These are phyloP conservation scores for Globisporangium recalcitrans DNA, from an alignment of 352 stramenopile genomes.

Conservation along the genomic window DNA sequence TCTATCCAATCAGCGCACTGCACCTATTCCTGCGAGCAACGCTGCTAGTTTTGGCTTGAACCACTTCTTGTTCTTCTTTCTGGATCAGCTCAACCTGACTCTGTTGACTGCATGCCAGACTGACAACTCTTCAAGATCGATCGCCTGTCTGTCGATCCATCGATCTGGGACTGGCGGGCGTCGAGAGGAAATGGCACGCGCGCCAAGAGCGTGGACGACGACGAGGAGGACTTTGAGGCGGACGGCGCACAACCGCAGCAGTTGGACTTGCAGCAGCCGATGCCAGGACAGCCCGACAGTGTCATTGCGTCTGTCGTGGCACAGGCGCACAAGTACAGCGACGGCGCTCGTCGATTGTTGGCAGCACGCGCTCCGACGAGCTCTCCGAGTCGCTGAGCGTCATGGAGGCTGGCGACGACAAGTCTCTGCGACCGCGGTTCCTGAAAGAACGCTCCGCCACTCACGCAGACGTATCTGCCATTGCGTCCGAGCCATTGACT, in stretches of 20 bases:
- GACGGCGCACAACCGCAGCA: background rate
- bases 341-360: slow-evolving; percentile 9
- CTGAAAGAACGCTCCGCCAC: slow-evolving; percentile 53
- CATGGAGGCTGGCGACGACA: slow-evolving; percentile 27
- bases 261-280: background rate
- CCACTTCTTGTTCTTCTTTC: background rate
- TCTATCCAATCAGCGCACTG: slow-evolving; percentile 1
- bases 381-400: slow-evolving; percentile 8
- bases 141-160: background rate
- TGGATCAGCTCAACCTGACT: background rate
- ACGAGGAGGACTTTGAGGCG: slow-evolving; percentile 11
- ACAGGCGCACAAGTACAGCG: slow-evolving; percentile 4
- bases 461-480: slow-evolving; percentile 25
- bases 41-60: background rate
- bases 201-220: slow-evolving; percentile 24
- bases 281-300: background rate
- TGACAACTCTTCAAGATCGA: background rate
- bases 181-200: slow-evolving; percentile 2
- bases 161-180: too few relatives aligned
- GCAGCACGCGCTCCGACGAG: background rate
- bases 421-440: slow-evolving; percentile 36
- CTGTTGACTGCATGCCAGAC: background rate
- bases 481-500: slow-evolving; percentile 4
- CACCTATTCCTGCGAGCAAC: too few relatives aligned
- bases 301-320: background rate